Evolutionary conservation across 805 yeast species (phyloP).

Genomic region (Saccharomycopsis fodiens): DNA sequence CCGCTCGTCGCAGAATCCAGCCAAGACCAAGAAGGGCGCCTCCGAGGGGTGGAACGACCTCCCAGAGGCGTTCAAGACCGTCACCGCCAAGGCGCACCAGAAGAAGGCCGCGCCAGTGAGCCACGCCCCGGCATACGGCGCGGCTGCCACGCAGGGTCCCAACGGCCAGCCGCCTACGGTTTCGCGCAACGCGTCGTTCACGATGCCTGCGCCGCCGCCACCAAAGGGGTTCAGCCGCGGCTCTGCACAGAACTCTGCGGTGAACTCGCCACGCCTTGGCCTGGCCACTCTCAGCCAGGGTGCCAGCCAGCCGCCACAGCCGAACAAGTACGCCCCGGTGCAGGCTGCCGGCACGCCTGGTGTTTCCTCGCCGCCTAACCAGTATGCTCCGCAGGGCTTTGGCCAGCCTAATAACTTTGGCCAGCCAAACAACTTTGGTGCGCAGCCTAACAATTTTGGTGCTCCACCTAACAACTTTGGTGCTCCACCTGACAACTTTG

Average conservation of each 20-base stretch:
- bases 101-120: conserved; percentile 37
- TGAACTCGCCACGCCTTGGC: conserved; percentile 16
- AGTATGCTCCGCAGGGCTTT: conserved; percentile 31
- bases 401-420: conserved; percentile 8
- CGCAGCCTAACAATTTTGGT: not conserved
- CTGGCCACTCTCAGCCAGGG: conserved; percentile 10
- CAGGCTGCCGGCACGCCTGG: conserved; percentile 19
- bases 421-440: conserved; percentile 1
- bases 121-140: conserved; percentile 21
- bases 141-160: conserved; percentile 23
- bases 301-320: conserved; percentile 25
- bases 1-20: conserved; percentile 22
- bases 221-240: conserved; percentile 20
- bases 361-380: conserved; percentile 25
- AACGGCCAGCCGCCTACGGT: conserved; percentile 22
- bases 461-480: conserved; percentile 11
- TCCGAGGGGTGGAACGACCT: conserved; percentile 70
- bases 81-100: conserved; percentile 30
- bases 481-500: conserved; percentile 11
- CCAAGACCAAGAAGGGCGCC: conserved; percentile 31
- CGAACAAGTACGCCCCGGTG: conserved; percentile 27
- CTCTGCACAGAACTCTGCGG: not conserved
- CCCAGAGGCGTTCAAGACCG: conserved; percentile 42
- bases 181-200: conserved; percentile 22
- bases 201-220: conserved; percentile 20